Evolutionary conservation across 2,329 filamentous ascomycete genomes (phyloP).

Genomic region (Penicillium sp.): DNA sequence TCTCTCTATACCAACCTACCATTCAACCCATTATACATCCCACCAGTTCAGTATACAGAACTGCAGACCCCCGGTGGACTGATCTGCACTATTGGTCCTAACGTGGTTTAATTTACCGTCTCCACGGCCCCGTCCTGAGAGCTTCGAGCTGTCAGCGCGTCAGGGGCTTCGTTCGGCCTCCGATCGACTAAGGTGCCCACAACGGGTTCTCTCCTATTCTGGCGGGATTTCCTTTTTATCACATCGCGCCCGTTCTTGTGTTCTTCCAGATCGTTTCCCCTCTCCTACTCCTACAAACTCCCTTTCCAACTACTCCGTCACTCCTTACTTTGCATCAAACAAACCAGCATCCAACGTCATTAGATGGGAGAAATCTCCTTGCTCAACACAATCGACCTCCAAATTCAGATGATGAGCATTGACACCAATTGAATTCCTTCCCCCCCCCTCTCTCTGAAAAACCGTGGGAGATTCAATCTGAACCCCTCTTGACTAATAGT

Average conservation of each 20-base stretch:
- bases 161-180: conserved; percentile 30
- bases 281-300: conserved; percentile 14
- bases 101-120: conserved; percentile 29
- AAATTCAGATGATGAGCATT: conserved; percentile 31
- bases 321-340: conserved; percentile 18
- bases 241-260: conserved; percentile 27
- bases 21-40: not conserved
- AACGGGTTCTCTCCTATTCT: conserved; percentile 39
- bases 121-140: conserved; percentile 23
- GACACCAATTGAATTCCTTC: conserved; percentile 23
- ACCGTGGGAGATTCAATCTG: conserved; percentile 2
- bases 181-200: conserved; percentile 28
- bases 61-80: conserved; percentile 18
- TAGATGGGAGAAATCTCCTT: conserved; percentile 27
- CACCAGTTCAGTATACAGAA: not conserved
- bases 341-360: conserved; percentile 1
- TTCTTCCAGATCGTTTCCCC: conserved; percentile 16
- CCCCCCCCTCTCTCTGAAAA: conserved; percentile 1
- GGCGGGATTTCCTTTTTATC: conserved; percentile 30
- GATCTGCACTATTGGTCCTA: conserved; percentile 22
- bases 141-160: conserved; percentile 39
- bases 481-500: conserved; percentile 19
- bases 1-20: not conserved
- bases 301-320: conserved; percentile 25
- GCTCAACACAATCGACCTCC: conserved; percentile 15